Evolutionary conservation across 2,329 filamentous ascomycete species (phyloP).

Genomic region (Anthostomella pinea): DNA sequence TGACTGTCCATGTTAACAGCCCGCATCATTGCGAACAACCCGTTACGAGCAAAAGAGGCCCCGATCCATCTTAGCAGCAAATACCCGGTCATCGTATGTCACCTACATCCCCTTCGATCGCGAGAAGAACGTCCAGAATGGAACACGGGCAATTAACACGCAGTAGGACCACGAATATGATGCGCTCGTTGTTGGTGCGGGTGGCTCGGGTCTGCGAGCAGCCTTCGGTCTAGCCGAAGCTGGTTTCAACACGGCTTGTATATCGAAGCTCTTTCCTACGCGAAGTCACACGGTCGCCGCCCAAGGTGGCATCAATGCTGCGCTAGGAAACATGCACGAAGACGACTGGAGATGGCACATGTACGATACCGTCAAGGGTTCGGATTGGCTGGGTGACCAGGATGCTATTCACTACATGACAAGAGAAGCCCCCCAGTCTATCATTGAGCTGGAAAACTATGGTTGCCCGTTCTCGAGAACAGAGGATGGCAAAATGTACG

Average conservation of each 20-base stretch:
- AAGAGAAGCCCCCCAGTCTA: conserved; percentile 83
- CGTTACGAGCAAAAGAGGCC: conserved; percentile 89
- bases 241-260: conserved; percentile 86
- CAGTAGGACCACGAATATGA: conserved; percentile 93
- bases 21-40: conserved; percentile 80
- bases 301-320: conserved; percentile 83
- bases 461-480: conserved; percentile 96
- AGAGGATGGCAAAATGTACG: conserved; percentile 90
- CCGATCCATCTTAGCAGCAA: conserved; percentile 82
- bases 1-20: conserved; percentile 46
- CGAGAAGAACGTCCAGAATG: background rate
- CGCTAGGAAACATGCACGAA: conserved; percentile 93
- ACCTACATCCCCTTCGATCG: conserved; percentile 3
- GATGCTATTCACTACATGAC: conserved; percentile 99
- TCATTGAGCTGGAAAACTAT: conserved; percentile 95
- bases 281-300: conserved; percentile 81
- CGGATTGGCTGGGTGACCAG: conserved; percentile 95
- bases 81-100: conserved; percentile 87
- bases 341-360: conserved; percentile 99
- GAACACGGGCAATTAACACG: conserved; percentile 22
- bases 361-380: conserved; percentile 98
- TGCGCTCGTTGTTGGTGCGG: conserved; percentile 88
- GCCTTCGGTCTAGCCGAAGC: conserved; percentile 85
- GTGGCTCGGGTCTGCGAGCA: conserved; percentile 76
- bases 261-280: conserved; percentile 83